A percentile compares a stretch with the other conserved stretches of the same genome.
Conservation (phyloP, 1,139 yeast genomes). For the Yamadazyma dendronema region DNA sequence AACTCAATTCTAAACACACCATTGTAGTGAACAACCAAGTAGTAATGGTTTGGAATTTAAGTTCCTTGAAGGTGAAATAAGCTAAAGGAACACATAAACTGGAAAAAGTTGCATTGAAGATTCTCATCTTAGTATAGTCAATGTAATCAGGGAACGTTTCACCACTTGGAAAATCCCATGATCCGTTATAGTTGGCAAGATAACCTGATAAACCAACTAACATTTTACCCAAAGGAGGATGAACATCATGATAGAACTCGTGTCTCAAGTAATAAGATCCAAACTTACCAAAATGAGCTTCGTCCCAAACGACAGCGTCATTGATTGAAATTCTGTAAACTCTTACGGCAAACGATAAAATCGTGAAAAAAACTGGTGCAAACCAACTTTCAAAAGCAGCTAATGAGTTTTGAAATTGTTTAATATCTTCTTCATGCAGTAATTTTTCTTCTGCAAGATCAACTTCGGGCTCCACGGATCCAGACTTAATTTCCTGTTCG, state of each 20-base stretch:
- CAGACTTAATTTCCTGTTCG: conserved; percentile 4
- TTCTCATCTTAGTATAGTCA: conserved; percentile 60
- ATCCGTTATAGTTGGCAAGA: conserved; percentile 66
- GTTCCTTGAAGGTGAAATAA: conserved; percentile 53
- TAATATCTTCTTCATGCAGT: conserved; percentile 28
- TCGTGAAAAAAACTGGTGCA: conserved; percentile 50
- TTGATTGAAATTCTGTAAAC: conserved; percentile 52
- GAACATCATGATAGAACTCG: conserved; percentile 96
- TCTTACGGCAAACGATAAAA: conserved; percentile 48
- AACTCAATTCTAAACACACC: conserved; percentile 66
- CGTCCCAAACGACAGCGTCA: conserved; percentile 64
- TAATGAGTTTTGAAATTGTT: conserved; percentile 32
- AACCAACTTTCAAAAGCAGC: conserved; percentile 32
- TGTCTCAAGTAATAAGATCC: conserved; percentile 91
- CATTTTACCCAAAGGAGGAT: conserved; percentile 98
- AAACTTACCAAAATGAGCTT: conserved; percentile 85
- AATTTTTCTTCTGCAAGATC: conserved; percentile 25
- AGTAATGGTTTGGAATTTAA: conserved; percentile 47
- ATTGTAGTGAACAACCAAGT: conserved; percentile 55
- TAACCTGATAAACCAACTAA: conserved; percentile 92
- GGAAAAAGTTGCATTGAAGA: conserved; percentile 64
- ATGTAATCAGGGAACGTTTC: conserved; percentile 50
- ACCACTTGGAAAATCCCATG: conserved; percentile 66
- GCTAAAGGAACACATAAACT: conserved; percentile 63
- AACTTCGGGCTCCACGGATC: conserved; percentile 11